phyloP scores from a whole-genome alignment of 1,139 yeast species.

The Ogataea hybrid region DNA sequence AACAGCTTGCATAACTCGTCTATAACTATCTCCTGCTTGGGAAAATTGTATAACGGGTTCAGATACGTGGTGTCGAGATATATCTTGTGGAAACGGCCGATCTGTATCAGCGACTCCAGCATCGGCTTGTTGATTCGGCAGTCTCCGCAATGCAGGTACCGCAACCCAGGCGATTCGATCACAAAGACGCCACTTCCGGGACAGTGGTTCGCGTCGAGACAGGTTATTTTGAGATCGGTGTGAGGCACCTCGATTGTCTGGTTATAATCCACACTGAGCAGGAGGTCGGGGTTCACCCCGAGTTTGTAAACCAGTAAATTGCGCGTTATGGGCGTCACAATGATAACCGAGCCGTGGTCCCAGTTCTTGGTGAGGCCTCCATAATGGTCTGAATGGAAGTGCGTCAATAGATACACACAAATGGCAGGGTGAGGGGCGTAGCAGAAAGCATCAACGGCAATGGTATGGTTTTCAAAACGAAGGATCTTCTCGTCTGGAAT shows the following conservation, averaged over 20 bases:
- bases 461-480: constrained; percentile 38
- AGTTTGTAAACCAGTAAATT: constrained; percentile 52
- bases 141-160: constrained; percentile 83
- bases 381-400: constrained; percentile 93
- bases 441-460: constrained; percentile 72
- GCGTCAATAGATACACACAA: constrained; percentile 61
- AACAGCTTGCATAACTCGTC: constrained; percentile 56
- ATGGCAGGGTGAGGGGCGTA: constrained; percentile 48
- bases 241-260: constrained; percentile 33
- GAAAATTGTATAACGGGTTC: constrained; percentile 71
- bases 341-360: constrained; percentile 59
- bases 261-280: constrained; percentile 34
- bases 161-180: constrained; percentile 48
- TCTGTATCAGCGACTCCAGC: constrained; percentile 38
- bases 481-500: constrained; percentile 58
- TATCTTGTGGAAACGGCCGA: constrained; percentile 49
- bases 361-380: constrained; percentile 80
- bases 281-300: constrained; percentile 51
- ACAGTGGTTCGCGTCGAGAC: constrained; percentile 89
- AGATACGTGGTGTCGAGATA: constrained; percentile 90
- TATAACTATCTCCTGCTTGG: constrained; percentile 71
- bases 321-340: constrained; percentile 70
- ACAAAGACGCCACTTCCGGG: constrained; percentile 89
- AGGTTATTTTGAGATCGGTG: constrained; percentile 56
- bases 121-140: constrained; percentile 65